Evolutionary conservation across 2,329 filamentous ascomycete species (phyloP), one percentile per base, ranked within the genome.

Genomic region (Colletotrichum euphorbiae): DNA sequence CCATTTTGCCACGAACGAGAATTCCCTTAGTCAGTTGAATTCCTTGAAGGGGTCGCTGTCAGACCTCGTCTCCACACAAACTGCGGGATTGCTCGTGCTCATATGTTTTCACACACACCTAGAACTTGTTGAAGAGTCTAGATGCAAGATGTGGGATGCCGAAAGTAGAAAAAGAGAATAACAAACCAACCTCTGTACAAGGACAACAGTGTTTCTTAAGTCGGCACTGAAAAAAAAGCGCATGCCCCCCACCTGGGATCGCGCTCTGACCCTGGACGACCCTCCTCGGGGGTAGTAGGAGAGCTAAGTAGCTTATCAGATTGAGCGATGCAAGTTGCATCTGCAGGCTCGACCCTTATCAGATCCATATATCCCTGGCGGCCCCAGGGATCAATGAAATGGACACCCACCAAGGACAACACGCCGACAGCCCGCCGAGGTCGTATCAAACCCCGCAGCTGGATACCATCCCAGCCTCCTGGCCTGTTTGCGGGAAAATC

Each of bases 231-330:
- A 15, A 51, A 50, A 57, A 64, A 65, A 61, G 11, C 59, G 60
- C 60, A 64, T 19, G 3, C 40, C 55, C 38, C 8, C 17, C 48
- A n/a, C 28, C 6, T 28, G 28, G 33, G 55, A 62, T 51, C 43
- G 38, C 17, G 13, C 24, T 21, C 12, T 4, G 9, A 58, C 19
- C 28, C 59, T 45, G 6, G 52, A 40, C 33, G 24, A 46, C 55
- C 24, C 31, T 59, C 17, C 1, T 24, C 12, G 38, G 36, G 36
- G 12, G 31, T 15, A 11, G 15, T n/a, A 52, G 13, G 21, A 40
- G 48, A 43, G 58, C 58, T 46, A 61, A 61, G 58, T n/a, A 43
- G 65, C 65, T 68, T 68, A 68, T 68, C 65, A 65, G 61, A 68
- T 59, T 43, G 13, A 24, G 59, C 17, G 46, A 40, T 64, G 33